Conservation (phyloP, 176 grass and related monocot genomes). For the Tuctoria greenei region DNA sequence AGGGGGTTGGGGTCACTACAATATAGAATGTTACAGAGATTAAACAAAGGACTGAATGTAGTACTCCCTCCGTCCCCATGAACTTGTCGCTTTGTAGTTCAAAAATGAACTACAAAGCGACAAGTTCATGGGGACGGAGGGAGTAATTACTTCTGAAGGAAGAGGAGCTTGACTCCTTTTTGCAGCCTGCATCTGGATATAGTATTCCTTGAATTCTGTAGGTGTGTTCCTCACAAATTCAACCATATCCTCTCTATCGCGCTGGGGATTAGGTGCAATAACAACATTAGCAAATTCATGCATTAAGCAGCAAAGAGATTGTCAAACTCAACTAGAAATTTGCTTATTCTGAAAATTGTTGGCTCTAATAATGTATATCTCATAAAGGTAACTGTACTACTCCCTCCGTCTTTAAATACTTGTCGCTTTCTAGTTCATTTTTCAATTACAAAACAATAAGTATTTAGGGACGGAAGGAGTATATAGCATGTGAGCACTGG, state of each 20-base stretch:
- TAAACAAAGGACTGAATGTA: conserved; percentile 1
- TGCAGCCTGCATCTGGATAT: conserved; percentile 93
- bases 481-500: background rate
- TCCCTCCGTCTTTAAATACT: too few relatives aligned
- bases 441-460: too few relatives aligned
- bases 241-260: conserved; percentile 83
- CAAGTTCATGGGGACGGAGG: too few relatives aligned
- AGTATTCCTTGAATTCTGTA: conserved; percentile 87
- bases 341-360: background rate
- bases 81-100: too few relatives aligned
- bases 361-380: background rate
- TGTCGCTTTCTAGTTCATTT: too few relatives aligned
- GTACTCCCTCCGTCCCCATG: too few relatives aligned
- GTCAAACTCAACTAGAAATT: background rate
- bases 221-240: conserved; percentile 78
- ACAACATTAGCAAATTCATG: conserved; percentile 22
- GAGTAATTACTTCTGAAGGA: conserved; percentile 71
- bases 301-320: conserved; percentile 11
- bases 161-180: conserved; percentile 89
- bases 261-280: conserved; percentile 34
- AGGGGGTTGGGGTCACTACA: background rate
- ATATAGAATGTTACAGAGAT: conserved; percentile 13
- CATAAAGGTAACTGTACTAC: background rate
- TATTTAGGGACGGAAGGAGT: too few relatives aligned
- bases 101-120: too few relatives aligned